These are phyloP conservation scores for Roridomyces roridus DNA, from an alignment of 768 basidiomycete species.

Conservation along the genomic window DNA sequence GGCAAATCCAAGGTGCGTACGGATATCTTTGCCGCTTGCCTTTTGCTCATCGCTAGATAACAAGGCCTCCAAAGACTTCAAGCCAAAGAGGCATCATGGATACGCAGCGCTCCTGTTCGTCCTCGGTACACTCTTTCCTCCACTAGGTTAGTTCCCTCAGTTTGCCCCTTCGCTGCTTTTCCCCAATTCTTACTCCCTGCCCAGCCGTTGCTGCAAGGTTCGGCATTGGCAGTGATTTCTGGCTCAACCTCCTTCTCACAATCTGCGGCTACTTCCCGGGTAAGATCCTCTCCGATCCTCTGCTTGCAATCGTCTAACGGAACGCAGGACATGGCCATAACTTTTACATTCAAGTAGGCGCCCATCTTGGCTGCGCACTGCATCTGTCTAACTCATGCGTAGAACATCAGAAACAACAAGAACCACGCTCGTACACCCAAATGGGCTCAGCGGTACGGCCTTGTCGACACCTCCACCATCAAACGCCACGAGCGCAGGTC, in stretches of 20 bases:
- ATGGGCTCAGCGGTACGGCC: constrained; percentile 91
- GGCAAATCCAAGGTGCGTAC: too few relatives aligned
- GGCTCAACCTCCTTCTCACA: constrained; percentile 87
- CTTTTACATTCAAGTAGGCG: constrained; percentile 83
- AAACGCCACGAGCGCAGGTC: constrained; percentile 80
- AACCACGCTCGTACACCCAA: constrained; percentile 92
- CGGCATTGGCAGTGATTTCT: constrained; percentile 91
- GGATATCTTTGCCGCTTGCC: too few relatives aligned
- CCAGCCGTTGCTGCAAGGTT: constrained; percentile 93
- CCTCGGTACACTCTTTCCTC: constrained; percentile 89
- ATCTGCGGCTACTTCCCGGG: constrained; percentile 92
- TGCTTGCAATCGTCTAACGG: constrained; percentile 7
- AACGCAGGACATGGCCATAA: constrained; percentile 85
- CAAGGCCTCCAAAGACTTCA: constrained; percentile 55
- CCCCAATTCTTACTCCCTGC: constrained; percentile 5
- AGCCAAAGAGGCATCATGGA: constrained; percentile 79
- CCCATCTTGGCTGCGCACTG: not conserved
- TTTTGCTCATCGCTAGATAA: not conserved
- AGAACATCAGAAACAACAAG: constrained; percentile 98
- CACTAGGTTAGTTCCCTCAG: constrained; percentile 66
- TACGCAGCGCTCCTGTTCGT: constrained; percentile 85
- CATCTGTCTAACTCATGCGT: constrained; percentile 14
- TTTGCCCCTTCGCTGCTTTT: constrained; percentile 10
- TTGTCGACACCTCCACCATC: constrained; percentile 81
- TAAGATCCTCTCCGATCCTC: constrained; percentile 34